A percentile compares a stretch with the other conserved stretches of the same genome.
Conservation (phyloP, 257 asterid genomes). For the Plantago elongata region DNA sequence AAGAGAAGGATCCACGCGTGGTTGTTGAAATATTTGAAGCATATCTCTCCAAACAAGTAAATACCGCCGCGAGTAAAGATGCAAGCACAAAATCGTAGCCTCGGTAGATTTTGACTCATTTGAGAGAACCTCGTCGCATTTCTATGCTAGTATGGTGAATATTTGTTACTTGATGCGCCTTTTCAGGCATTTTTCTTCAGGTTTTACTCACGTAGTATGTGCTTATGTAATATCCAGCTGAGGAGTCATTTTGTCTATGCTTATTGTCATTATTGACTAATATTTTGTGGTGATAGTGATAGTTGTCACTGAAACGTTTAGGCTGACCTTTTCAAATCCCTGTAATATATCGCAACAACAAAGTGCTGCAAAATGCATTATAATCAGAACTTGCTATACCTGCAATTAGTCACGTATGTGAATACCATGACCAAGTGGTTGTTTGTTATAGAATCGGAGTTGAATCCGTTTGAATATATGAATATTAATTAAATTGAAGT, state of each 20-base stretch:
- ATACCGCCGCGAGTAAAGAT: constrained; percentile 63
- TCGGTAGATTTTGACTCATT: not conserved
- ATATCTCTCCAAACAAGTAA: constrained; percentile 69
- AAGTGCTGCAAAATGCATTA: too few species aligned
- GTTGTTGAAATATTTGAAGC: constrained; percentile 76
- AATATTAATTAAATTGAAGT: too few species aligned
- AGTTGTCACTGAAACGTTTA: too few species aligned
- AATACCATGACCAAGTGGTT: too few species aligned
- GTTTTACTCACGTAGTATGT: not conserved
- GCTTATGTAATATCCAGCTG: not conserved
- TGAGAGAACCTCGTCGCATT: not conserved
- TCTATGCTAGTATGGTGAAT: constrained; percentile 7
- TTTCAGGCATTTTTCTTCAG: not conserved
- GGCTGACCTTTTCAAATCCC: too few species aligned
- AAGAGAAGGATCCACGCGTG: constrained; percentile 78
- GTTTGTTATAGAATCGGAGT: too few species aligned
- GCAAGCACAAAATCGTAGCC: constrained; percentile 30
- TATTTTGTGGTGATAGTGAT: too few species aligned
- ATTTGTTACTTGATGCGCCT: not conserved
- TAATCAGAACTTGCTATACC: too few species aligned
- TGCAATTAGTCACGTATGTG: too few species aligned
- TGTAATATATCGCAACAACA: too few species aligned
- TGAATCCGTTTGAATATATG: too few species aligned
- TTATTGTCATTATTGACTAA: too few species aligned
- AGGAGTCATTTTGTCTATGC: not conserved